Evolutionary conservation across 768 basidiomycete genomes (phyloP).

Genomic region (Solioccasus polychromus): DNA sequence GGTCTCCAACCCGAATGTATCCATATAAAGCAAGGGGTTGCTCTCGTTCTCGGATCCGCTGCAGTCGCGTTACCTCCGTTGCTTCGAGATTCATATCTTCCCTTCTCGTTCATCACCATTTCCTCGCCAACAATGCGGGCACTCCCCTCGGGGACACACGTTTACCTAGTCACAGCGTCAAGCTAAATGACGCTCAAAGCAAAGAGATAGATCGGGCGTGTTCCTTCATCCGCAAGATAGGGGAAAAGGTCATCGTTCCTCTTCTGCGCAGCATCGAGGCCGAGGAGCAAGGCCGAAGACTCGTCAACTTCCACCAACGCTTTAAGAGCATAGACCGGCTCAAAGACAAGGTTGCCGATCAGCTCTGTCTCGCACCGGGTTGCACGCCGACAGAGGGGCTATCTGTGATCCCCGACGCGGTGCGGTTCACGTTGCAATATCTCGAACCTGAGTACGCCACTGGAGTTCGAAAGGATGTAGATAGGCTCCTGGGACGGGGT

Average conservation of each 20-base stretch:
- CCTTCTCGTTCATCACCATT: neutral
- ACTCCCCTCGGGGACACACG: neutral
- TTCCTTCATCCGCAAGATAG: neutral
- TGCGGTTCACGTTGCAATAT: slow-evolving; percentile 2
- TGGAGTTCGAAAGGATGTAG: neutral
- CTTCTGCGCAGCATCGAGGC: neutral
- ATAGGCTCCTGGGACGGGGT: neutral
- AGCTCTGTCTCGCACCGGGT: neutral
- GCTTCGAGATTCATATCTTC: neutral
- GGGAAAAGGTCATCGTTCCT: neutral
- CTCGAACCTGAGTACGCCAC: neutral
- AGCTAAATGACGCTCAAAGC: neutral
- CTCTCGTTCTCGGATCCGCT: neutral
- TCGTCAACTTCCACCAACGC: neutral
- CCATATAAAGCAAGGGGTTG: neutral
- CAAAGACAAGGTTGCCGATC: neutral
- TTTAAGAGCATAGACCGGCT: neutral
- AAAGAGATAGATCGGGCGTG: neutral
- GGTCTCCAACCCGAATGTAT: neutral
- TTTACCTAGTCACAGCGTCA: too few relatives aligned
- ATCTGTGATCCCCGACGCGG: neutral
- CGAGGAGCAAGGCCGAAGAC: neutral
- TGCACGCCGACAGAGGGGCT: neutral
- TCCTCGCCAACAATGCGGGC: neutral
- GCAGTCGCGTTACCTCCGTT: neutral